Conservation (phyloP, 345 rosid species). For the Eutrema heterophyllum region DNA sequence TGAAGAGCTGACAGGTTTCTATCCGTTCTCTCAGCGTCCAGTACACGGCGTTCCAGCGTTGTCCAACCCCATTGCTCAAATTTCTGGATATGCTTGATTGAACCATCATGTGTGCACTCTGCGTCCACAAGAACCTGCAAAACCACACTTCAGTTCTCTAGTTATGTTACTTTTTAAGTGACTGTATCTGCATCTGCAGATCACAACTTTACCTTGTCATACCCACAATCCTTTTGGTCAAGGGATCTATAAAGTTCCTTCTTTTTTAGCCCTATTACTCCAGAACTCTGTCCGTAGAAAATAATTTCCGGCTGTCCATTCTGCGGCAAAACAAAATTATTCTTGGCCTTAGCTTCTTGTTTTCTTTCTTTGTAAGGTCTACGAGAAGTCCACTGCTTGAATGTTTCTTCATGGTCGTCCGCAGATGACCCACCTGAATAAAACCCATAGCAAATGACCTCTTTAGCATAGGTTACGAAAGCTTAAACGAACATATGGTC, state of each 20-base stretch:
- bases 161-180: not conserved
- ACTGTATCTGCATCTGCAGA: not conserved
- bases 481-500: constrained; percentile 37
- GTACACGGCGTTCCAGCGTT: constrained; percentile 79
- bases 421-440: constrained; percentile 47
- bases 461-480: not conserved
- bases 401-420: constrained; percentile 38
- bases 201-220: constrained; percentile 63
- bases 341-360: constrained; percentile 47
- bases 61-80: constrained; percentile 97
- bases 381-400: constrained; percentile 70
- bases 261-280: constrained; percentile 62
- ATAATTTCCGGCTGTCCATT: constrained; percentile 59
- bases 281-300: constrained; percentile 70
- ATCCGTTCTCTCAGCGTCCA: constrained; percentile 79
- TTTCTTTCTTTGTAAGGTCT: constrained; percentile 91
- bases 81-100: constrained; percentile 80
- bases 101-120: constrained; percentile 98
- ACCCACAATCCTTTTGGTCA: constrained; percentile 44
- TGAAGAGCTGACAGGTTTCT: constrained; percentile 59
- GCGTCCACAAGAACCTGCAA: constrained; percentile 96
- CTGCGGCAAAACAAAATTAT: constrained; percentile 29
- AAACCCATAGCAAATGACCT: constrained; percentile 33
- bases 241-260: constrained; percentile 43
- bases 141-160: not conserved